Base-by-base conservation (phyloP, 805 yeast genomes). In the Metschnikowia kunwiensis region DNA sequence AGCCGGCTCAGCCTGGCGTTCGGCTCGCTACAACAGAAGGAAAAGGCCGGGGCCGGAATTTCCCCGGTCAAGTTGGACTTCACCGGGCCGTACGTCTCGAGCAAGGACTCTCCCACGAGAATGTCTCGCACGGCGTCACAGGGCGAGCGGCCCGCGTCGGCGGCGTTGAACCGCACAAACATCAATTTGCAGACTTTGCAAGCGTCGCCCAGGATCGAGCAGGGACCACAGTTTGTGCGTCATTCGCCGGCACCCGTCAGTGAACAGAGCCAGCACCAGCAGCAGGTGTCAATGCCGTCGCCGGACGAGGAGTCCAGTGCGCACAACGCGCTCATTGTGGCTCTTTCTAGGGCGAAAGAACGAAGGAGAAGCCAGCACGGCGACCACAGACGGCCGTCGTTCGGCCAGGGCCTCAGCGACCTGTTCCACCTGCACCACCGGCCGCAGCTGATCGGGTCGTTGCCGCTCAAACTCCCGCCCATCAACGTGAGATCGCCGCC, bases 241-340 rank as follows among this genome's bases (percentile, higher is more conserved):
- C 25, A 36, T 15, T 26, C 28, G 1, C 20, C 39, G 10, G 7
- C 33, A 16, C 17, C 21, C 27, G 12, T 32, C 27, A 27, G 17
- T 21, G 20, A 17, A 7, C 22, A 18, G 23, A n/a, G 10, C 23
- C 12, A 6, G 13, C 12, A 26, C 18, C 35, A 27, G 17, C 36
- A 27, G 5, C 36, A 12, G 19, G 16, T 43, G 13, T 23, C 32
- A 20, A 30, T 55, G 36, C 65, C 66, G 4, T 50, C 59, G 5
- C 65, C 65, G 1, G 64, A 64, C 32, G 69, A 61, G 37, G 71
- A 67, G 41, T 52, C 62, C n/a, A 65, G 70, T 46, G 74, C 74
- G 4, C 74, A 68, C 36, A 58, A 57, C 40, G 74, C 74, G n/a
- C 55, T 68, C 26, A 47, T 65, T 43, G 69, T 70, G 5, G 68